Evolutionary conservation across 257 asterid species (phyloP), one percentile per base, ranked within the genome.

Genomic region (Gentiana straminea): DNA sequence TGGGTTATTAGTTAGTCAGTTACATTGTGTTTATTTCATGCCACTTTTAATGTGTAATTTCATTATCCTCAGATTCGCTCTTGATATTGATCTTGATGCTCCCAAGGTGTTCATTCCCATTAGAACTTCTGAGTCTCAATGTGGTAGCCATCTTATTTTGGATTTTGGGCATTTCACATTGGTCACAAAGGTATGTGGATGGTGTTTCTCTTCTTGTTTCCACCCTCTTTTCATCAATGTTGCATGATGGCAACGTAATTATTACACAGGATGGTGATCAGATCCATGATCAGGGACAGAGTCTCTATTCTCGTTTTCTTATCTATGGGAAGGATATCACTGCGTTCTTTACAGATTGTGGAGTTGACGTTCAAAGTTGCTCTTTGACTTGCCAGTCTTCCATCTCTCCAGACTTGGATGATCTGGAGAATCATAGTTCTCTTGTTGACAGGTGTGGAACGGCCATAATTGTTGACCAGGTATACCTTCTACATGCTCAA

Each of bases 1-100:
- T 24, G 1, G 24, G 24, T 24, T 24, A 24, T 24, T 24, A 24
- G 24, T 24, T 24, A 24, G 46, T 41, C 13, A 35, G 2, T 37
- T 63, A 6, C 46, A 35, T 12, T 13, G 4, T 33, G 15, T 50
- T 49, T 51, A 51, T 45, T 33, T 11, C 2, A 3, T 58, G 49
- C 49, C 4, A 51, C 7, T 35, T 47, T 46, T 58, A 57, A 34
- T 68, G 35, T 51, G 33, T 12, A 36, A 59, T 32, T 52, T 48
- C 59, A 59, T 46, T 13, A 53, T 52, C 62, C 41, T 50, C 71
- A 92, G 97, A 74, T 92, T 92, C 76, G 91, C 99, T 69, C 95
- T 92, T 65, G 97, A 92, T 77, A 92, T 92, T 74, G 99, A 92
- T 68, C 94, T 92, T 58, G 99, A 88, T 64, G 98, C 98, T 72